Base-by-base conservation (phyloP, 2,329 filamentous ascomycete genomes). In the Lecanicillium sp. region DNA sequence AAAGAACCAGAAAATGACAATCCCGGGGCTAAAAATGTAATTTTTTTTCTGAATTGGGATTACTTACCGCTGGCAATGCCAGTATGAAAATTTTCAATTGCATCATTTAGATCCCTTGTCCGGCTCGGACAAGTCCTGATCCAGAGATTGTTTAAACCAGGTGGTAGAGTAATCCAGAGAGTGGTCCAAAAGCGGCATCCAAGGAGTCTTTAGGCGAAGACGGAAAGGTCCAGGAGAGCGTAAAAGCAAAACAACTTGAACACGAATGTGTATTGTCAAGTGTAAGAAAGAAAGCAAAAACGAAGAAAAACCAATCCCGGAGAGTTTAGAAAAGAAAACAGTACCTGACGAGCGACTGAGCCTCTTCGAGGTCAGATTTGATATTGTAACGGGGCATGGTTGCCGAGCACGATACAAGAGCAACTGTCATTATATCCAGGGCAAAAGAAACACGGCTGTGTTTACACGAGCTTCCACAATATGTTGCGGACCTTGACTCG, bases 301-400 rank as follows among this genome's bases (percentile, higher is more conserved):
- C n/a, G n/a, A n/a, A n/a, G 54, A 65, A 63, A 65, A 55, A 59
- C 63, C 33, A 54, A 52, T 44, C 21, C 51, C 55, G 66, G 66
- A 68, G 62, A 64, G 65, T 58, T 56, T 62, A 64, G 59, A 69
- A 71, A 65, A 64, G 70, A 73, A 72, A 72, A 71, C 73, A 78
- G 69, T 81, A 81, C 78, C 78, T 81, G 70, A 75, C 71, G 62
- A 78, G 73, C 61, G 74, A 76, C 62, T 77, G 72, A 67, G 77
- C 74, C 67, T 80, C 75, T 64, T 78, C 75, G 67, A 78, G 72
- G 62, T 79, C 75, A 66, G 72, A 62, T 59, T 71, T 57, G 51
- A 59, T 69, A 60, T 69, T 76, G 70, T 70, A 78, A 66, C 70
- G 70, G 62, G 75, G 68, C 75, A 79, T 78, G 59, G 69, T 61